These are phyloP conservation scores for Penicillium lagena DNA, from an alignment of 495 filamentous ascomycete species.

Conservation along the genomic window DNA sequence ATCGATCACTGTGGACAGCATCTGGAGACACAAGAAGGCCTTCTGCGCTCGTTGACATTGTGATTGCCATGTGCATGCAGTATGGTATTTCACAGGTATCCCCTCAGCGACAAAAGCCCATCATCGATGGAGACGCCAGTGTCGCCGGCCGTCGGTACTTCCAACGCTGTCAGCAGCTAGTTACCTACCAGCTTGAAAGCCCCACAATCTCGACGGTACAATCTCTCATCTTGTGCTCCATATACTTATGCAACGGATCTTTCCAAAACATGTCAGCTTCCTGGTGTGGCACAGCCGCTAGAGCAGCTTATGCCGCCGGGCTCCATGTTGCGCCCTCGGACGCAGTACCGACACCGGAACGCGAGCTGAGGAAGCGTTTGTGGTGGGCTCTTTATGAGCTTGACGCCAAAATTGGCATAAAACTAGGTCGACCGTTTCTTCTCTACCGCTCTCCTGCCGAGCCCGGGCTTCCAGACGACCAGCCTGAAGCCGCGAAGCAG, in stretches of 20 bases:
- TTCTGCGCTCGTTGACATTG: slow-evolving; percentile 5
- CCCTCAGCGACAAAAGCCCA: too few relatives aligned
- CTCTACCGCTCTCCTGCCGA: background rate
- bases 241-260: slow-evolving; percentile 12
- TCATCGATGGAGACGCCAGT: background rate
- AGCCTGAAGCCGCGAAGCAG: slow-evolving; percentile 1
- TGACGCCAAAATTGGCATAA: slow-evolving; percentile 5
- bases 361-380: slow-evolving; percentile 6
- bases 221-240: slow-evolving; percentile 13
- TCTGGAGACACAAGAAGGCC: background rate
- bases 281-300: slow-evolving; percentile 4
- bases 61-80: slow-evolving; percentile 11
- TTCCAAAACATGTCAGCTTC: slow-evolving; percentile 5
- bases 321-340: slow-evolving; percentile 6
- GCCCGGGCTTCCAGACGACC: background rate
- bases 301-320: slow-evolving; percentile 5
- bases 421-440: slow-evolving; percentile 1
- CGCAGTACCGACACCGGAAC: background rate
- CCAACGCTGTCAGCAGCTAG: slow-evolving; percentile 4
- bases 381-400: slow-evolving; percentile 9
- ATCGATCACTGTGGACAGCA: slow-evolving; percentile 32
- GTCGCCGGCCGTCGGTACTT: slow-evolving; percentile 2
- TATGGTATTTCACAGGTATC: background rate
- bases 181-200: slow-evolving; percentile 7
- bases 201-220: slow-evolving; percentile 12